Base-by-base conservation (phyloP, 768 basidiomycete genomes). In the Amanita jacksonii region DNA sequence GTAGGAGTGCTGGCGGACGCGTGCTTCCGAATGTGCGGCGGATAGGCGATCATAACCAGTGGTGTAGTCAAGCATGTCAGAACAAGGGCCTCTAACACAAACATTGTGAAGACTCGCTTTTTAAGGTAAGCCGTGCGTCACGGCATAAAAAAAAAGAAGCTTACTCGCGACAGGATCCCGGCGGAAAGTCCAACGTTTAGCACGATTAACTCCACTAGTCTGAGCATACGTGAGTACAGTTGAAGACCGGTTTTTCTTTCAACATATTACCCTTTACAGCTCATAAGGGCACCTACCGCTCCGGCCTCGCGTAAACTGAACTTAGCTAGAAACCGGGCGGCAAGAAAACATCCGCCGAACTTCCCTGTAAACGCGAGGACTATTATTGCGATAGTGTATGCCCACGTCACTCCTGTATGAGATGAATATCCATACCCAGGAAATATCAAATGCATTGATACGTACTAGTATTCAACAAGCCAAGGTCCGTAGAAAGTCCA, bases 271-370 rank as follows among this genome's bases (percentile, higher is more conserved):
- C 90, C 92, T 72, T 98, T 93, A 57, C 92, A 94, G 55, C 82
- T 86, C 93, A 99, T 97, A 41, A 98, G 60, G 10, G 85, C 80
- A 0, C 96, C 96, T 40, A 97, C 82, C 0, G 91, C 80, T 27
- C 77, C 70, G 0, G 83, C 63, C 56, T 98, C 94, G 30, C 94
- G 70, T 77, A 77, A 83, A 5, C 63, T 73, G 62, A 89, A 97
- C 0, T 83, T 81, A 6, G 79, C 85, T 8, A 72, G 53, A 23
- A 73, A 66, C 32, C 68, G 65, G 0, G 92, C 85, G 0, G 85
- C 82, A 5, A 81, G 43, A 0, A 77, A 69, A 54, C 91, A 94
- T 5, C 88, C 91, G 4, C 82, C 72, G 56, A 98, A 96, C 64
- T 99, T 99, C 9, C 90, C 90, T 15, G 63, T 49, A 57, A 92